Conservation (phyloP, 1,139 yeast genomes). For the Kazachstania sp. region DNA sequence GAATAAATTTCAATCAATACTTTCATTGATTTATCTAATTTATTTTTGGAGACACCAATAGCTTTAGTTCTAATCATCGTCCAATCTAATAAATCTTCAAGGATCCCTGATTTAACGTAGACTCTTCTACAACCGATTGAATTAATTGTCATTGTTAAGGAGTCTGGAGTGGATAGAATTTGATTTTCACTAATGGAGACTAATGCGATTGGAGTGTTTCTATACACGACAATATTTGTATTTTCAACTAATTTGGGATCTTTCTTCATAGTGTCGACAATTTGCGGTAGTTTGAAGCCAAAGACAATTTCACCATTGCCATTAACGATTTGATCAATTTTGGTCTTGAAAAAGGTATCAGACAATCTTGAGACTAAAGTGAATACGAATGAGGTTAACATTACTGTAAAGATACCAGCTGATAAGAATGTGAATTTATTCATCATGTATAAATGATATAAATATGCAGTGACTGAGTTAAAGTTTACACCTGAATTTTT, state of each 20-base stretch:
- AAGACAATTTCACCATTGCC: conserved; percentile 41
- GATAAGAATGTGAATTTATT: conserved; percentile 21
- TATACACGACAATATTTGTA: conserved; percentile 48
- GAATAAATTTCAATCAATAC: conserved; percentile 44
- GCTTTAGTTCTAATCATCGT: conserved; percentile 43
- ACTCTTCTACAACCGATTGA: conserved; percentile 60
- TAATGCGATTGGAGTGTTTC: conserved; percentile 62
- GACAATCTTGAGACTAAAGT: conserved; percentile 31
- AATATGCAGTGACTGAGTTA: conserved; percentile 16
- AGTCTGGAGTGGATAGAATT: conserved; percentile 29
- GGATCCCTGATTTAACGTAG: conserved; percentile 52
- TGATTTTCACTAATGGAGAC: conserved; percentile 36
- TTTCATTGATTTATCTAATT: conserved; percentile 26
- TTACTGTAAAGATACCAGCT: conserved; percentile 18
- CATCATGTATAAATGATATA: conserved; percentile 19
- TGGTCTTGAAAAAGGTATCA: conserved; percentile 34
- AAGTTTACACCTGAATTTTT: conserved; percentile 2
- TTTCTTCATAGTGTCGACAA: conserved; percentile 16
- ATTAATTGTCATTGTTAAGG: conserved; percentile 43
- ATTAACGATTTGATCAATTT: conserved; percentile 42
- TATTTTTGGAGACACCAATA: conserved; percentile 26
- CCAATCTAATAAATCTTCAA: conserved; percentile 55
- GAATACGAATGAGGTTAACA: conserved; percentile 24
- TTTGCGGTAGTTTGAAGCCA: conserved; percentile 46
- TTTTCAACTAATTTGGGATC: conserved; percentile 32